phyloP scores from a whole-genome alignment of 2,329 filamentous ascomycete species.

The Trichophyton rubrum region DNA sequence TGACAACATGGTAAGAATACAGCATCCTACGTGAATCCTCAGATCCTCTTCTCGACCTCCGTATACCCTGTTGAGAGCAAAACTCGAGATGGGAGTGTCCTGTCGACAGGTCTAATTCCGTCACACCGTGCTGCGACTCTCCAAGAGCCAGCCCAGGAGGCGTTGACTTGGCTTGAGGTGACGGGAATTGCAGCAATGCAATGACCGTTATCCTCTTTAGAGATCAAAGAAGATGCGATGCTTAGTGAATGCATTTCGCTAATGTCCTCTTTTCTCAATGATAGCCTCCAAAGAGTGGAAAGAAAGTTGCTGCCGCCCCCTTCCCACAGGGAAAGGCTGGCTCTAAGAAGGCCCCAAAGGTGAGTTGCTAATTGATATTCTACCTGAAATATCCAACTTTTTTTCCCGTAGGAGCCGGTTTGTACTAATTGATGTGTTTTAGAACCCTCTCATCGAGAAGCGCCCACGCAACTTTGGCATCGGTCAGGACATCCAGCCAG shows the following conservation, averaged over 20 bases:
- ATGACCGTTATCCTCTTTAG: slow-evolving; percentile 57
- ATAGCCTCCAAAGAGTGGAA: slow-evolving; percentile 96
- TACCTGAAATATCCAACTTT: background rate
- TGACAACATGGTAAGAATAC: slow-evolving; percentile 52
- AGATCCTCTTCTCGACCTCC: slow-evolving; percentile 14
- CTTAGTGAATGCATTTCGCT: slow-evolving; percentile 68
- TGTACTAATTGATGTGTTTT: slow-evolving; percentile 13
- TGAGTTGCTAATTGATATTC: slow-evolving; percentile 26
- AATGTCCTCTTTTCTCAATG: slow-evolving; percentile 99
- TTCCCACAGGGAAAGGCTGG: slow-evolving; percentile 90
- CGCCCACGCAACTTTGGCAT: slow-evolving; percentile 95
- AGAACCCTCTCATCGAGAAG: slow-evolving; percentile 99
- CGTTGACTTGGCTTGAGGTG: slow-evolving; percentile 44
- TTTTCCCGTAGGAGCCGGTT: slow-evolving; percentile 4
- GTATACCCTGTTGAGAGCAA: slow-evolving; percentile 14
- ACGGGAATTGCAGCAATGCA: slow-evolving; percentile 42
- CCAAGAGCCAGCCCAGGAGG: slow-evolving; percentile 16
- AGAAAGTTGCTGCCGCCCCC: slow-evolving; percentile 95
- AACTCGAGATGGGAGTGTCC: slow-evolving; percentile 1
- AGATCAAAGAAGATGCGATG: slow-evolving; percentile 71
- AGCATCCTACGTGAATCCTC: slow-evolving; percentile 29
- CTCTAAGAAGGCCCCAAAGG: slow-evolving; percentile 90
- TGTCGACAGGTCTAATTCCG: slow-evolving; percentile 20
- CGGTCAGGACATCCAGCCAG: slow-evolving; percentile 96
- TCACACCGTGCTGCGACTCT: slow-evolving; percentile 20